phyloP scores from a whole-genome alignment of 2,329 filamentous ascomycete species.

The Cladophialophora bantiana region DNA sequence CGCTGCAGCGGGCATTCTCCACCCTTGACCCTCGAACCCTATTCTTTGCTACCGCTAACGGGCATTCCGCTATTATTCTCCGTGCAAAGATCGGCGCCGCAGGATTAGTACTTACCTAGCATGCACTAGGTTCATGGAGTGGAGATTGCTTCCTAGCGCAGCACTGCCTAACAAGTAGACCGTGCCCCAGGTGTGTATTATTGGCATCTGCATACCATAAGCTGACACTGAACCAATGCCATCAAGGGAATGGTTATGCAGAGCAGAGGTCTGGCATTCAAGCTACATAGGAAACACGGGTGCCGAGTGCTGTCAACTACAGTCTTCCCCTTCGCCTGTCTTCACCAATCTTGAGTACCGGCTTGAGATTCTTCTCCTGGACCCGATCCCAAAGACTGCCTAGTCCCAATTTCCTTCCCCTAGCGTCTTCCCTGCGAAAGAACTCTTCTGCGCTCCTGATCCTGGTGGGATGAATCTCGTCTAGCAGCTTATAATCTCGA shows the following conservation, averaged over 20 bases:
- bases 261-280: too few species aligned
- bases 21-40: neutral
- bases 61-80: neutral
- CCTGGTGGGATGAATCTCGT: constrained; percentile 60
- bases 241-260: neutral
- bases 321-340: constrained; percentile 32
- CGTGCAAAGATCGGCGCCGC: constrained; percentile 2
- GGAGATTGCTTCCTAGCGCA: neutral
- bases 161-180: neutral
- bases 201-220: constrained; percentile 5
- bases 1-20: neutral
- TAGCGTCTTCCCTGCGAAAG: constrained; percentile 45
- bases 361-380: constrained; percentile 33
- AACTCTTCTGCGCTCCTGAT: constrained; percentile 59
- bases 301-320: constrained; percentile 12
- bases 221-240: neutral
- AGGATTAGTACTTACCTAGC: neutral
- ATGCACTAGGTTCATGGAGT: too few species aligned
- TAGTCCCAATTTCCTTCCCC: constrained; percentile 26
- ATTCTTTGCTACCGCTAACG: neutral
- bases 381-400: constrained; percentile 38
- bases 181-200: neutral
- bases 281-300: too few species aligned
- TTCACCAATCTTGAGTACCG: constrained; percentile 36
- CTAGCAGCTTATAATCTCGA: constrained; percentile 59